Conservation (phyloP, 176 grass and related monocot genomes). For the Aegilops speltoides region DNA sequence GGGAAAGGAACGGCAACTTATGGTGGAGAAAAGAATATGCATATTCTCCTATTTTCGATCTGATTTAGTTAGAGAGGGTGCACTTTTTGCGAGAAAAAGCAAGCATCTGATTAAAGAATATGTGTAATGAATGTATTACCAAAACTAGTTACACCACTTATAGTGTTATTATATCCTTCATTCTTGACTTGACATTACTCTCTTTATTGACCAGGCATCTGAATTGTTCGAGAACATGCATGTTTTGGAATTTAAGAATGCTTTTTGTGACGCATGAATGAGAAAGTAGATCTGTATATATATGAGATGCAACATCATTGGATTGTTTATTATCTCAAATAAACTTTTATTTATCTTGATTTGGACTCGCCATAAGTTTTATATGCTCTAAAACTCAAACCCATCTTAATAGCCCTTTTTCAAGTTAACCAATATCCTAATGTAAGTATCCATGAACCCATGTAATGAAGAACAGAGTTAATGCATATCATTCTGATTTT, state of each 20-base stretch:
- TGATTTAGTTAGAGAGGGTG: conserved; percentile 4
- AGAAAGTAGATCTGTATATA: not conserved
- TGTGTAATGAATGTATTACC: not conserved
- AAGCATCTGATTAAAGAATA: not conserved
- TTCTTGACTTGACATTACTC: not conserved
- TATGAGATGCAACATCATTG: not conserved
- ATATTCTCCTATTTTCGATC: not conserved
- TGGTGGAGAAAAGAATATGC: not conserved
- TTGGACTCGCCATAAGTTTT: not conserved
- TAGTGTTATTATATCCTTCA: not conserved
- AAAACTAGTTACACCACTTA: not conserved
- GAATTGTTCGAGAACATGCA: not conserved
- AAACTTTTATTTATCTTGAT: not conserved
- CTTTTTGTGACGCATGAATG: not conserved
- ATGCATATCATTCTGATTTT: not conserved
- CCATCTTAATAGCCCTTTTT: not conserved
- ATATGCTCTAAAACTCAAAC: not conserved
- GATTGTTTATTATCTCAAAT: not conserved
- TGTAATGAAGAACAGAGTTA: not conserved
- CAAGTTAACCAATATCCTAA: not conserved
- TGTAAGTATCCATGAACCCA: too few species aligned
- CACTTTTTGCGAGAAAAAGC: not conserved
- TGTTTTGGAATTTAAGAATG: not conserved
- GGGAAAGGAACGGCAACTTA: not conserved
- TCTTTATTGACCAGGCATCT: not conserved